Evolutionary conservation across 306 rosid genomes (phyloP).

Genomic region (Sindora glabra): DNA sequence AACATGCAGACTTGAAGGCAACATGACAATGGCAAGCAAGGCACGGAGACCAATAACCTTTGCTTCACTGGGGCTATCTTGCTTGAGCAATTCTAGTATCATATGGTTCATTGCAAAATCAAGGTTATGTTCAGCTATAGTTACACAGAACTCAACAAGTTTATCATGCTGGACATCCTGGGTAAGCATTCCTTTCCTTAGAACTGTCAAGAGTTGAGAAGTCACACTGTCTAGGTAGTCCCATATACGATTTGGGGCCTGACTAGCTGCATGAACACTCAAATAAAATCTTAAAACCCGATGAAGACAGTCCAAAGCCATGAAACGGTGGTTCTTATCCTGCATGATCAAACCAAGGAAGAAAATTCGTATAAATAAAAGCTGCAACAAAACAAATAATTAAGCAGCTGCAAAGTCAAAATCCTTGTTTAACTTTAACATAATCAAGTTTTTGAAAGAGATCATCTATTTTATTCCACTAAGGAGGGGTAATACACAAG

Average conservation of each 20-base stretch:
- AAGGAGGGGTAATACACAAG: too few species aligned
- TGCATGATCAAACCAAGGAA: slow-evolving; percentile 58
- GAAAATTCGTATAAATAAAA: slow-evolving; percentile 21
- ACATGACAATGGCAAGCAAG: slow-evolving; percentile 88
- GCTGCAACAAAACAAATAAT: slow-evolving; percentile 20
- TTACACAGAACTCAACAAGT: slow-evolving; percentile 94
- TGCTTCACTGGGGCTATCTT: slow-evolving; percentile 91
- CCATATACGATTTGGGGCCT: slow-evolving; percentile 89
- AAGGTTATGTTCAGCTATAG: slow-evolving; percentile 96
- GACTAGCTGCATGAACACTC: slow-evolving; percentile 85
- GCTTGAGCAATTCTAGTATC: slow-evolving; percentile 91
- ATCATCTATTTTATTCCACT: too few species aligned
- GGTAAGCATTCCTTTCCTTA: slow-evolving; percentile 94
- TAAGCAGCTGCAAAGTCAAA: slow-evolving; percentile 11
- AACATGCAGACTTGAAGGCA: slow-evolving; percentile 77
- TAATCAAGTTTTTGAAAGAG: too few species aligned
- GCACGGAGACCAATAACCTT: slow-evolving; percentile 99
- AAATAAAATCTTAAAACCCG: slow-evolving; percentile 93
- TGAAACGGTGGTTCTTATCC: slow-evolving; percentile 98
- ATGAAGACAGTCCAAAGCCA: slow-evolving; percentile 99
- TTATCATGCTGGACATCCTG: slow-evolving; percentile 99
- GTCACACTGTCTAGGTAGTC: slow-evolving; percentile 95
- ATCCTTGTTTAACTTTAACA: too few species aligned
- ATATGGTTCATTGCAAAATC: slow-evolving; percentile 99
- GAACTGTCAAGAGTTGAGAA: slow-evolving; percentile 76